These are phyloP conservation scores for Phytophthora pistaciae DNA, from an alignment of 352 stramenopile genomes.

Conservation along the genomic window DNA sequence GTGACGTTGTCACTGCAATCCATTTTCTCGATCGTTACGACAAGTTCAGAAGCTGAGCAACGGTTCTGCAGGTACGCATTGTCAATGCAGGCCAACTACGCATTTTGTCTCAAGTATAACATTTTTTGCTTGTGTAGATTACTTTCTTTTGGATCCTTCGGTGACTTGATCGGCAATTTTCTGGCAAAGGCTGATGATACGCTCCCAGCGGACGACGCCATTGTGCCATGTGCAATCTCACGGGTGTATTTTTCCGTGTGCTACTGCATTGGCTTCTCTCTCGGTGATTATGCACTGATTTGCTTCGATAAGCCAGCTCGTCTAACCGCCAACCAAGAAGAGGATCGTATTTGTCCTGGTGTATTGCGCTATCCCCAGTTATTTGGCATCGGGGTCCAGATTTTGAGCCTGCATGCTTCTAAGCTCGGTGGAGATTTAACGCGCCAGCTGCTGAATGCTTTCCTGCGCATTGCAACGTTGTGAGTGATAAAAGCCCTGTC, in stretches of 20 bases:
- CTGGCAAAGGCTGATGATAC: neutral
- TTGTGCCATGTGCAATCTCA: neutral
- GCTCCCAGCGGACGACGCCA: neutral
- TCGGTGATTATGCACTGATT: slow-evolving; percentile 22
- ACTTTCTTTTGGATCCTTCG: slow-evolving; percentile 30
- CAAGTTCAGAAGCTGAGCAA: slow-evolving; percentile 19
- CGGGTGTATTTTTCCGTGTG: slow-evolving; percentile 26
- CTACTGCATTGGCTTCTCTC: slow-evolving; percentile 39
- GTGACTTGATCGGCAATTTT: slow-evolving; percentile 28
- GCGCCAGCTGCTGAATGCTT: slow-evolving; percentile 20
- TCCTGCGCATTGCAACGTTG: slow-evolving; percentile 27
- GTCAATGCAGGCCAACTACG: neutral
- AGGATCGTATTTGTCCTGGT: neutral
- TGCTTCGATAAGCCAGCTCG: neutral
- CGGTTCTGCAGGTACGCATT: slow-evolving; percentile 25
- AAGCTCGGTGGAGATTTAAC: slow-evolving; percentile 14
- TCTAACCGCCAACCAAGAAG: neutral
- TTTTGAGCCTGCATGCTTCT: slow-evolving; percentile 33
- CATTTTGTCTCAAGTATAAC: neutral
- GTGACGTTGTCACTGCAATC: slow-evolving; percentile 24
- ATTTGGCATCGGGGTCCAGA: slow-evolving; percentile 38
- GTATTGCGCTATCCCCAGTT: slow-evolving; percentile 30
- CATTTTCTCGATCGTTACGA: slow-evolving; percentile 26
- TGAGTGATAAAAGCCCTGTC: slow-evolving; percentile 22
- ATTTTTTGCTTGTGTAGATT: slow-evolving; percentile 18